A percentile compares a stretch with the other conserved stretches of the same genome.
Evolutionary conservation across 176 grass and related monocot genomes (phyloP).

Genomic region (Triticum timopheevii): DNA sequence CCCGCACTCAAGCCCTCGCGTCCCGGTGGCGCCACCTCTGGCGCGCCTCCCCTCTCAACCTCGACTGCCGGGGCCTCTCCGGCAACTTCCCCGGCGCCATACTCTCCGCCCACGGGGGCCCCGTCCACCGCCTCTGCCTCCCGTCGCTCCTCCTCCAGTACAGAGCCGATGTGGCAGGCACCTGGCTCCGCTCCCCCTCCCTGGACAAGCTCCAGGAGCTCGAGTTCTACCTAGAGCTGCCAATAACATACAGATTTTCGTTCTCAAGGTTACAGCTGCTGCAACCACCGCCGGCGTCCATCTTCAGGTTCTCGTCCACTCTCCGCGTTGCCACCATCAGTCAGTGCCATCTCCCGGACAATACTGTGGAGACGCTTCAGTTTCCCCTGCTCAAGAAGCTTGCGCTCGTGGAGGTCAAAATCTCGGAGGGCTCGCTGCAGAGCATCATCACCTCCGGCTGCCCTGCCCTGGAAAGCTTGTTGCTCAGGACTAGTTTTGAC

Average conservation of each 20-base stretch:
- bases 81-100: not conserved
- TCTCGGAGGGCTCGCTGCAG: not conserved
- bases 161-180: not conserved
- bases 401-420: not conserved
- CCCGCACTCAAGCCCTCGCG: not conserved
- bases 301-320: constrained; percentile 27
- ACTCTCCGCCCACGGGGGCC: not conserved
- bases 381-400: constrained; percentile 1
- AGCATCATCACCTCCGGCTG: not conserved
- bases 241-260: not conserved
- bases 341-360: not conserved
- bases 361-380: not conserved
- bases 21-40: constrained; percentile 4
- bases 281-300: not conserved
- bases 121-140: not conserved
- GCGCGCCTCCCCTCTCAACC: not conserved
- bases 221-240: not conserved
- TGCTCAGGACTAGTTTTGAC: not conserved
- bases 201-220: not conserved
- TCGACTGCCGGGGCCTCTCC: not conserved
- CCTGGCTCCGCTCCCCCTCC: not conserved
- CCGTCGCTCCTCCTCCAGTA: not conserved
- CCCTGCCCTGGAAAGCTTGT: not conserved
- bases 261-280: not conserved
- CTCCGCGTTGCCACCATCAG: not conserved